These are phyloP conservation scores for Globisporangium alternatum DNA, from an alignment of 352 stramenopile species.

Conservation along the genomic window DNA sequence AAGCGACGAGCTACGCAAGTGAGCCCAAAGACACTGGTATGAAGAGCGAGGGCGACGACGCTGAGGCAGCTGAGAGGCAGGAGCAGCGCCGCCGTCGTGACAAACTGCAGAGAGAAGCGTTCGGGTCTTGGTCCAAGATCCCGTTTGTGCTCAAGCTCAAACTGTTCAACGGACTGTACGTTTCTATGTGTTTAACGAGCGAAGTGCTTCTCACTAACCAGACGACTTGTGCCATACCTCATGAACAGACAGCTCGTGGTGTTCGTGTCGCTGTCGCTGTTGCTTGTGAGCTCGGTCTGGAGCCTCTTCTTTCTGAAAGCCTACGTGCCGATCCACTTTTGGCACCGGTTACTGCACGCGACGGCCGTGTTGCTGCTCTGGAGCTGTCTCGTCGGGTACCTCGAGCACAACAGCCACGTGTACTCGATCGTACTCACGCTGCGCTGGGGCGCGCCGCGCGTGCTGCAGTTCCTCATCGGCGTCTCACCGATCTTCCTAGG, in stretches of 20 bases:
- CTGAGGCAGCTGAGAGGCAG: not conserved
- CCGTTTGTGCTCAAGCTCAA: constrained; percentile 54
- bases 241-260: constrained; percentile 55
- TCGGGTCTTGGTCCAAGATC: constrained; percentile 32
- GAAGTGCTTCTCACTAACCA: not conserved
- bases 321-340: constrained; percentile 70
- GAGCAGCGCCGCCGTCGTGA: not conserved
- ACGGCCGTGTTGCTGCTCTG: constrained; percentile 77
- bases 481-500: constrained; percentile 88
- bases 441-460: constrained; percentile 69
- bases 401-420: constrained; percentile 84
- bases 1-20: not conserved
- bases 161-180: constrained; percentile 72
- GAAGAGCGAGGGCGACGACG: not conserved
- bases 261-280: constrained; percentile 39
- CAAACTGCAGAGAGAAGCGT: constrained; percentile 8
- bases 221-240: no score
- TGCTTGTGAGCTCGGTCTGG: constrained; percentile 66
- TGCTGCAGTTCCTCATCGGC: constrained; percentile 85
- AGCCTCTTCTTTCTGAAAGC: constrained; percentile 70
- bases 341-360: constrained; percentile 70
- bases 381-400: constrained; percentile 79
- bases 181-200: not conserved
- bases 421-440: constrained; percentile 92
- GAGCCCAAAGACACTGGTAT: not conserved